These are phyloP conservation scores for Colletotrichum kahawae DNA, from an alignment of 2,329 filamentous ascomycete species.

Conservation along the genomic window DNA sequence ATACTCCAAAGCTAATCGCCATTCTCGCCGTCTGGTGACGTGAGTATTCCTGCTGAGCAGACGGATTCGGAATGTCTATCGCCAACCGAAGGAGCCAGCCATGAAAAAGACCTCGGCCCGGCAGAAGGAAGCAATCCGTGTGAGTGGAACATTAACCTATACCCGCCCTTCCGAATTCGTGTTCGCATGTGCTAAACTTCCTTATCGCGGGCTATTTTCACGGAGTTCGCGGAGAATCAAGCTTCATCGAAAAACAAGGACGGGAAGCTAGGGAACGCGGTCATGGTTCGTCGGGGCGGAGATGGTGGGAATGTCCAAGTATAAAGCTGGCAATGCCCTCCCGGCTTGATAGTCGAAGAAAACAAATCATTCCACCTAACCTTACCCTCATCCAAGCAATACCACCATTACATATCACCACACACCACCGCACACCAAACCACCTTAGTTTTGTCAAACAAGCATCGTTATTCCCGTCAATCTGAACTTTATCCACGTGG, in stretches of 20 bases:
- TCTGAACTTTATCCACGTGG: background rate
- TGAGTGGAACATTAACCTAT: background rate
- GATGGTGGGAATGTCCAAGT: background rate
- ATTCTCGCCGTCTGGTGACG: background rate
- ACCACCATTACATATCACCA: background rate
- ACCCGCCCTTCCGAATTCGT: background rate
- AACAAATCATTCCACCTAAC: background rate
- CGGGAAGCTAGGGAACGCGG: background rate
- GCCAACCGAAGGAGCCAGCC: background rate
- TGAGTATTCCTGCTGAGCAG: background rate
- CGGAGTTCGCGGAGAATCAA: background rate
- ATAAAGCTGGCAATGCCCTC: background rate
- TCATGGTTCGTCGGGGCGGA: background rate
- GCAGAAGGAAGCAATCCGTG: background rate
- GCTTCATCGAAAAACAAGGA: background rate
- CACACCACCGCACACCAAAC: background rate
- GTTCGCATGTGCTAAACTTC: background rate
- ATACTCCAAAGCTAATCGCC: background rate
- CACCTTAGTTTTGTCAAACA: background rate
- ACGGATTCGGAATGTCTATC: background rate
- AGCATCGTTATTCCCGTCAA: background rate
- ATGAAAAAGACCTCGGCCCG: background rate
- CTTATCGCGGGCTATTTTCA: background rate
- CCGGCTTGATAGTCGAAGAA: too few species aligned
- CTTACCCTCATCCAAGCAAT: background rate